Base-by-base conservation (phyloP, 495 filamentous ascomycete genomes). In the Annulohypoxylon stygium region DNA sequence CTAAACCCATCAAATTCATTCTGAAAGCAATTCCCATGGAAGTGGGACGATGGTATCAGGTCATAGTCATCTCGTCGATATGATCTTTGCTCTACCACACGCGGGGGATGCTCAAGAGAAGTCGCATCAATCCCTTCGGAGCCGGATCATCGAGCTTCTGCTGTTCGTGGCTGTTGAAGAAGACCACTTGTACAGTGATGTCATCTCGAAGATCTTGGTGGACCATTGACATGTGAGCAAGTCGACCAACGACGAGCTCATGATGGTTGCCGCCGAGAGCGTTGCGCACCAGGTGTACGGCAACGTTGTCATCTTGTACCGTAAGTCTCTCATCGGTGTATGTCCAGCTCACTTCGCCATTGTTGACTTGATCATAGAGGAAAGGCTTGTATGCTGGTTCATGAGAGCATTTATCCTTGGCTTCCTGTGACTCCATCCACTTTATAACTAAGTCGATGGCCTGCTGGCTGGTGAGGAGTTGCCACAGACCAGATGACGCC, bases 101-200 rank as follows among this genome's bases (percentile, higher is more conserved):
- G 11, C 25, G 12, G 25, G 33, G 4, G 11, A 14, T n/a, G 12
- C 1, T n/a, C 50, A n/a, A 33, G 4, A 3, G 11, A 54, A 4
- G 5, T 4, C 50, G 25, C 14, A 33, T 26, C 11, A 2, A n/a
- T 33, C 7, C 12, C 12, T 6, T 14, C 12, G 25, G 4, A 10
- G 1, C 4, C 23, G 30, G 4, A 9, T 54, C 9, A 33, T 26
- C 23, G 12, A 6, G 30, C 30, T 33, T n/a, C 25, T 33, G n/a
- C 25, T 30, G 33, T 10, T 26, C 23, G 12, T 33, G 12, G 7
- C n/a, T 54, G 4, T 54, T 54, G 25, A 54, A 54, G 50, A 54
- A 54, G n/a, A 54, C 50, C 50, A 54, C 50, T 14, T 54, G 50
- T 3, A 54, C 50, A n/a, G 50, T 54, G 3, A 54, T 33, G 25